Evolutionary conservation across 169 alveolate genomes (phyloP).

Genomic region (Condylostoma magnum): DNA sequence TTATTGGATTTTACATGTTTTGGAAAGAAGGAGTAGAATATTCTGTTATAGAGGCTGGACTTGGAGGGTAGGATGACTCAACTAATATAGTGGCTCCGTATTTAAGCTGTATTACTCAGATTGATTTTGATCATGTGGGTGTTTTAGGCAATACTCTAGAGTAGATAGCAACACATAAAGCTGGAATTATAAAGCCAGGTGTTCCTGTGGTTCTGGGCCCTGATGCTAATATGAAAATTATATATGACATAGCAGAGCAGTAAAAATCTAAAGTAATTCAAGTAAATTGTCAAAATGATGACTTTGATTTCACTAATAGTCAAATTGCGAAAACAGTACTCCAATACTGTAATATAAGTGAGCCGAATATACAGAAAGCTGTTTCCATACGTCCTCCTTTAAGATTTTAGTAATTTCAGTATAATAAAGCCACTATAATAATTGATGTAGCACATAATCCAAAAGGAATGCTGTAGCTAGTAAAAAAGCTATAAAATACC

Average conservation of each 20-base stretch:
- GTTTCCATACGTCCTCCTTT: conserved; percentile 60
- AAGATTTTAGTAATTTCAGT: conserved; percentile 48
- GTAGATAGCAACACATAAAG: conserved; percentile 84
- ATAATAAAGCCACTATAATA: conserved; percentile 52
- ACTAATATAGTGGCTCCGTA: conserved; percentile 86
- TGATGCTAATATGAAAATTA: conserved; percentile 47
- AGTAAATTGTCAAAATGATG: conserved; percentile 33
- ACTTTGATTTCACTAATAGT: conserved; percentile 49
- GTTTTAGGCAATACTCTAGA: conserved; percentile 84
- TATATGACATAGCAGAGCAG: conserved; percentile 40
- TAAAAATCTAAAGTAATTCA: conserved; percentile 32
- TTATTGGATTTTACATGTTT: conserved; percentile 65
- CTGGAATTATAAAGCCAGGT: conserved; percentile 85
- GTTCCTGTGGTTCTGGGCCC: conserved; percentile 86
- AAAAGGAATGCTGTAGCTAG: conserved; percentile 75
- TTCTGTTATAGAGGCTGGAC: conserved; percentile 89
- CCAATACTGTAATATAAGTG: conserved; percentile 28
- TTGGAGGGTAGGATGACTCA: conserved; percentile 90
- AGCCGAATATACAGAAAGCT: too few relatives aligned
- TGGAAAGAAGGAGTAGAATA: conserved; percentile 71
- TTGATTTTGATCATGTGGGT: conserved; percentile 88
- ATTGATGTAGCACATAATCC: conserved; percentile 89
- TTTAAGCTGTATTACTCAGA: conserved; percentile 80
- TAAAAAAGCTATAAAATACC: conserved; percentile 36
- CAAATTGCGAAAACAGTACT: conserved; percentile 57